Base-by-base conservation (phyloP, 148 eudicot genomes). In the Cornus suecica region DNA sequence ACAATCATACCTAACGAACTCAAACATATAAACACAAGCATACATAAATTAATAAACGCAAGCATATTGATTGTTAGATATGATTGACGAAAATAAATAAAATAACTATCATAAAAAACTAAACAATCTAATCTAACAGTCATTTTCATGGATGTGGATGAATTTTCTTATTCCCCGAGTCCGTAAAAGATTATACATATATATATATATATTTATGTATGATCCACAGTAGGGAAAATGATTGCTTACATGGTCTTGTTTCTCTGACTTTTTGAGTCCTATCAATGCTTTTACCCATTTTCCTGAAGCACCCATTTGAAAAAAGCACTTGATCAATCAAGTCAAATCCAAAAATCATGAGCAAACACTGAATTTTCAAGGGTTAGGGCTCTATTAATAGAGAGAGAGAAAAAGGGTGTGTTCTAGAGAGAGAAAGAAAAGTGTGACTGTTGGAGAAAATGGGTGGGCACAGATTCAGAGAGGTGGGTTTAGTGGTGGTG, bases 221-320 rank as follows among this genome's bases (percentile, higher is more conserved):
- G 5, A 30, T 13, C 1, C 27, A 22, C 9, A 23, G 28, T 65
- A 37, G 42, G 9, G 9, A 37, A 37, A 37, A 18, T 4, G 58
- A 2, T 20, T 61, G 68, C 84, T 79, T 79, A 86, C 88, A 63
- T 74, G 74, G 66, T 76, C 85, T 8, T 77, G 81, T 60, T 82
- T 37, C 9, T 37, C 85, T 2, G 85, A 80, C 75, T 87, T 89
- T 68, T 80, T 85, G 61, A 79, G 82, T 54, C 88, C 89, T 8
- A 87, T 86, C 4, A 89, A 67, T 60, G 86, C 27, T 78, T 86
- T 89, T 6, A 89, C 86, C 93, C 93, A 89, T 29, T 84, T 89
- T 32, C 85, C 90, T 16, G 93, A 89, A 58, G 89, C 93, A 65
- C 93, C 93, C 93, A 89, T 89, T 28, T 27, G 68, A 22, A 66